These are phyloP conservation scores for Mucor velutinosus DNA, from an alignment of 371 early-diverging fungal species.

Conservation along the genomic window DNA sequence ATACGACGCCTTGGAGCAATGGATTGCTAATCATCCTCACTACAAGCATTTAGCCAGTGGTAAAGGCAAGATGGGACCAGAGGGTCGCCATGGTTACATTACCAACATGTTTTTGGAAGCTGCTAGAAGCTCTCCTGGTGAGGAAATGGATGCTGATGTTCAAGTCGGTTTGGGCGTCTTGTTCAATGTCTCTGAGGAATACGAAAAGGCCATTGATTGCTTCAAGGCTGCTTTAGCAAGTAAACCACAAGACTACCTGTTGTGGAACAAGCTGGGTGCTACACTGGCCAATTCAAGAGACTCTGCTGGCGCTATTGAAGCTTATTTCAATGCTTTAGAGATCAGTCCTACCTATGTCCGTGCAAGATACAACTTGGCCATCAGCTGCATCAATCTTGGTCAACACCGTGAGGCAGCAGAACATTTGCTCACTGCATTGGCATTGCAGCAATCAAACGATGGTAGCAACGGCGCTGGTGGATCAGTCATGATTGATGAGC, in stretches of 20 bases:
- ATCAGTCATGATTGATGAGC: slow-evolving; percentile 62
- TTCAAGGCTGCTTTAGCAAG: slow-evolving; percentile 85
- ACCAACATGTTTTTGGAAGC: slow-evolving; percentile 76
- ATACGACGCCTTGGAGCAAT: slow-evolving; percentile 81
- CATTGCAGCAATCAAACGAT: slow-evolving; percentile 65
- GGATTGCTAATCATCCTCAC: slow-evolving; percentile 72
- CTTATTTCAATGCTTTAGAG: slow-evolving; percentile 87
- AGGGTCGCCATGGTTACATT: slow-evolving; percentile 63
- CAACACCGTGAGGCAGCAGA: slow-evolving; percentile 88
- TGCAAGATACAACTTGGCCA: slow-evolving; percentile 93
- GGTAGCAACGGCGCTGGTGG: slow-evolving; percentile 65
- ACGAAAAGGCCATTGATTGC: slow-evolving; percentile 92
- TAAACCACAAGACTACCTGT: slow-evolving; percentile 85
- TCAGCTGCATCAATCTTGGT: slow-evolving; percentile 85
- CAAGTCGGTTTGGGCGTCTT: slow-evolving; percentile 91
- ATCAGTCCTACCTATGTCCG: slow-evolving; percentile 91
- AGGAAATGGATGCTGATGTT: slow-evolving; percentile 81
- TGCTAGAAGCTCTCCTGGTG: slow-evolving; percentile 65
- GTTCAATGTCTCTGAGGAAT: slow-evolving; percentile 85
- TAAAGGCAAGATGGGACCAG: slow-evolving; percentile 3
- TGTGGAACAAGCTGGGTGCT: slow-evolving; percentile 95
- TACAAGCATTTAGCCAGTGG: slow-evolving; percentile 47
- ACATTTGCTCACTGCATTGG: slow-evolving; percentile 81
- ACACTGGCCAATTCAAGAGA: slow-evolving; percentile 85
- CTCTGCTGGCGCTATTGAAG: slow-evolving; percentile 81